phyloP scores from a whole-genome alignment of 2,329 filamentous ascomycete species.

The Fusarium sp. region DNA sequence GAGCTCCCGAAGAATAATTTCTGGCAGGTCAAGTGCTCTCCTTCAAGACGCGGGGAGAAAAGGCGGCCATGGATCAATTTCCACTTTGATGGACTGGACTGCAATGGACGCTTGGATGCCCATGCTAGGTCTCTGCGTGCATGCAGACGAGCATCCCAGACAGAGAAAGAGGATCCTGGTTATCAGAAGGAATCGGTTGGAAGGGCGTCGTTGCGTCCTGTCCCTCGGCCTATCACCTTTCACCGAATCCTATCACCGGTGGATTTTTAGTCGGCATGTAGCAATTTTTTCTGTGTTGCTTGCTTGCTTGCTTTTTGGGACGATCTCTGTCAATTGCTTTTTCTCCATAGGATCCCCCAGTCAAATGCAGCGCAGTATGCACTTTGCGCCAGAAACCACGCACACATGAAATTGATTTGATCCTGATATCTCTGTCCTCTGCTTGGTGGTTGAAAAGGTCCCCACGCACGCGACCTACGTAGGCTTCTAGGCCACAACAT shows the following conservation, averaged over 20 bases:
- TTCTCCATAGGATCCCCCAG: conserved; percentile 6
- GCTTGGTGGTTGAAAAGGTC: conserved; percentile 15
- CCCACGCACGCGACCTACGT: conserved; percentile 36
- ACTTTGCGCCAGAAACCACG: conserved; percentile 8
- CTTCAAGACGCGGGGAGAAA: conserved; percentile 3
- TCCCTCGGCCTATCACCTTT: conserved; percentile 28
- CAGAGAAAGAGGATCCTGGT: conserved; percentile 11
- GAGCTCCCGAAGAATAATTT: conserved; percentile 19
- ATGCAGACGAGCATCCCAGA: conserved; percentile 31
- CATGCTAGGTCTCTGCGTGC: conserved; percentile 3
- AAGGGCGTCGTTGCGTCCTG: conserved; percentile 25
- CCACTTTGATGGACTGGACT: not conserved
- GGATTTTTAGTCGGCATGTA: conserved; percentile 25
- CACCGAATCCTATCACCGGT: conserved; percentile 23
- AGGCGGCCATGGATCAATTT: conserved; percentile 22
- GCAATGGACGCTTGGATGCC: conserved; percentile 7
- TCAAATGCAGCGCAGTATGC: not conserved
- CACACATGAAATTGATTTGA: not conserved
- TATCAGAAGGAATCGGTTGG: conserved; percentile 31
- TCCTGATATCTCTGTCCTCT: conserved; percentile 1
- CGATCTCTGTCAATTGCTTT: conserved; percentile 23
- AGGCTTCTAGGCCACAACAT: conserved; percentile 21
- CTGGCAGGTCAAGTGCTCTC: conserved; percentile 14
- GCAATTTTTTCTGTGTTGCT: conserved; percentile 12
- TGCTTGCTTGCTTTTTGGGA: conserved; percentile 30